phyloP scores from a whole-genome alignment of 1,284 basidiomycete genomes.

The Austroboletus rostrupii region DNA sequence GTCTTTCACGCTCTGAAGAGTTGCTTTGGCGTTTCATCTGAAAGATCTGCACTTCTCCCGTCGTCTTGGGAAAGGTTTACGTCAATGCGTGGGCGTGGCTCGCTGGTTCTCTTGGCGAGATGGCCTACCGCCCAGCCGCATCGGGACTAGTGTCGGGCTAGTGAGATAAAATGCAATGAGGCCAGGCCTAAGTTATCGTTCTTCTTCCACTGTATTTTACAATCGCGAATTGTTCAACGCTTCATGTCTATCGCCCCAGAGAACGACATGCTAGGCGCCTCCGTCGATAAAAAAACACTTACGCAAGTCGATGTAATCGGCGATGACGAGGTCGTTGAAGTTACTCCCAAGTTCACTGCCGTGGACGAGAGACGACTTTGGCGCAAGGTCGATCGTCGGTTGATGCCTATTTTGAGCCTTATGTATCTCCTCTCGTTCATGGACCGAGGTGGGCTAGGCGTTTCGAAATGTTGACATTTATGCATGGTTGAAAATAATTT shows the following conservation, averaged over 20 bases:
- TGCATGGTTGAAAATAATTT: not conserved
- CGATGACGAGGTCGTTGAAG: not conserved
- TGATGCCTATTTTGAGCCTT: constrained; percentile 62
- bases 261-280: not conserved
- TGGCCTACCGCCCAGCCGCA: too few relatives aligned
- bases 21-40: too few relatives aligned
- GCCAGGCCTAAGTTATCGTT: not conserved
- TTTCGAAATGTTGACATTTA: not conserved
- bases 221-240: not conserved
- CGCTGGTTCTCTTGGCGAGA: too few relatives aligned
- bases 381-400: constrained; percentile 58
- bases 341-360: constrained; percentile 8
- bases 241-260: not conserved
- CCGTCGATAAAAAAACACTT: not conserved
- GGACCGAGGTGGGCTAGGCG: constrained; percentile 48
- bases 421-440: constrained; percentile 66
- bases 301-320: not conserved
- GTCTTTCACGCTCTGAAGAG: too few relatives aligned
- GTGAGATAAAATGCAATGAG: too few relatives aligned
- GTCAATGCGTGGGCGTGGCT: too few relatives aligned
- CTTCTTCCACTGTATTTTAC: not conserved
- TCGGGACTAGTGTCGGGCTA: too few relatives aligned
- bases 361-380: constrained; percentile 57
- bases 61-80: too few relatives aligned
- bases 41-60: too few relatives aligned